These are phyloP conservation scores for Brassica hybrid DNA, from an alignment of 441 rosid genomes.

Conservation along the genomic window DNA sequence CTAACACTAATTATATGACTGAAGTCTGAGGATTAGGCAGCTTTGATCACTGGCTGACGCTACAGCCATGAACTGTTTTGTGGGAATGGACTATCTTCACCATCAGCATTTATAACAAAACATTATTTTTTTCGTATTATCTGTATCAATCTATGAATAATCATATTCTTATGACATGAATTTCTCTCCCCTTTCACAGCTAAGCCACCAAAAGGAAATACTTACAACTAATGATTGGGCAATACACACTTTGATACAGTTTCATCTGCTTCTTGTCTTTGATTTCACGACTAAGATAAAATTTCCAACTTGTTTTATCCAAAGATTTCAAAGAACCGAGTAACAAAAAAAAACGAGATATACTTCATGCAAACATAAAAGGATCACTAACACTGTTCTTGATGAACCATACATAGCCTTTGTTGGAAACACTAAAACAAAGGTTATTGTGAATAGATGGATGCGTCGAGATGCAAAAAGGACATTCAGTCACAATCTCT, in stretches of 20 bases:
- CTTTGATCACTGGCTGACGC: too few relatives aligned
- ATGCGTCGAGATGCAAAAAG: slow-evolving; percentile 10
- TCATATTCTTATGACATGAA: neutral
- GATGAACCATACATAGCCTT: neutral
- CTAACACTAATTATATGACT: too few relatives aligned
- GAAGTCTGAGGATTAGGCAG: too few relatives aligned
- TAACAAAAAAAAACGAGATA: neutral
- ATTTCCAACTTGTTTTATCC: slow-evolving; percentile 9
- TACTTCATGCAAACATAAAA: slow-evolving; percentile 1
- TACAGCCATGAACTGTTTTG: neutral
- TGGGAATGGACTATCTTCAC: slow-evolving; percentile 88
- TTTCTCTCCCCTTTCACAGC: neutral
- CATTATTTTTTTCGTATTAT: too few relatives aligned
- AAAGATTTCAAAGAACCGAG: slow-evolving; percentile 6
- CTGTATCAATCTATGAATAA: neutral
- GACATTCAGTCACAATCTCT: slow-evolving; percentile 48
- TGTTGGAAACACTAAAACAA: neutral
- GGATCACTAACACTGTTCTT: slow-evolving; percentile 13
- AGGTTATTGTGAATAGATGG: neutral
- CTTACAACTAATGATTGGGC: neutral
- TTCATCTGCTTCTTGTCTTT: neutral
- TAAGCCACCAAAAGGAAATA: neutral
- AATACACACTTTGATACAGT: neutral
- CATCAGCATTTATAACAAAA: neutral
- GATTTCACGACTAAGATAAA: neutral